phyloP scores from a whole-genome alignment of 371 early-diverging fungal species.

The Zychaea mexicana region DNA sequence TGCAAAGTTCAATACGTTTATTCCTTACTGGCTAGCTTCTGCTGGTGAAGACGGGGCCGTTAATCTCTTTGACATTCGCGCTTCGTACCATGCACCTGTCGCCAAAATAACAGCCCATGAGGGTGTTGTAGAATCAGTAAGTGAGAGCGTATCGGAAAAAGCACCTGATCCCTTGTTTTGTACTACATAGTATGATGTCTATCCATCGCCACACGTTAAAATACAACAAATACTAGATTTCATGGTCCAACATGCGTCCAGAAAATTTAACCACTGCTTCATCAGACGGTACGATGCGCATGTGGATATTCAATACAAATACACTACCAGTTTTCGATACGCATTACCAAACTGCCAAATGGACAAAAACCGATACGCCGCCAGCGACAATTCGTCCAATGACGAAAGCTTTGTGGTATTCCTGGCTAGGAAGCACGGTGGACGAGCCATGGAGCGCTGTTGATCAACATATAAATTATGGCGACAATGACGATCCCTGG shows the following conservation, averaged over 20 bases:
- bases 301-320: slow-evolving; percentile 43
- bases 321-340: slow-evolving; percentile 28
- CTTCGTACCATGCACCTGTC: slow-evolving; percentile 48
- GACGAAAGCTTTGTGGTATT: background rate
- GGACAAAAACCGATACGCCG: slow-evolving; percentile 15
- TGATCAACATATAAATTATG: slow-evolving; percentile 10
- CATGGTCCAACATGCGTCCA: slow-evolving; percentile 66
- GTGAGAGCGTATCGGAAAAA: slow-evolving; percentile 26
- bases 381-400: slow-evolving; percentile 9
- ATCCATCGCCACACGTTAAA: no score
- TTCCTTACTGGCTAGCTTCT: slow-evolving; percentile 83
- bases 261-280: slow-evolving; percentile 59
- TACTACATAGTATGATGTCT: no score
- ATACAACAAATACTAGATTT: no score
- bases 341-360: slow-evolving; percentile 13
- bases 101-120: slow-evolving; percentile 61
- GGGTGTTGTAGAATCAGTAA: slow-evolving; percentile 49
- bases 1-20: slow-evolving; percentile 71
- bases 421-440: background rate
- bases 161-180: no score
- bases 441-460: slow-evolving; percentile 9
- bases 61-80: slow-evolving; percentile 79
- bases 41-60: slow-evolving; percentile 68
- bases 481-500: slow-evolving; percentile 4
- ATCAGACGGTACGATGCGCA: slow-evolving; percentile 51